Percentiles rank a stretch among this genome's conserved stretches.
Evolutionary conservation across 768 basidiomycete species (phyloP).

Genomic region (Candolleomyces aberdarensis): DNA sequence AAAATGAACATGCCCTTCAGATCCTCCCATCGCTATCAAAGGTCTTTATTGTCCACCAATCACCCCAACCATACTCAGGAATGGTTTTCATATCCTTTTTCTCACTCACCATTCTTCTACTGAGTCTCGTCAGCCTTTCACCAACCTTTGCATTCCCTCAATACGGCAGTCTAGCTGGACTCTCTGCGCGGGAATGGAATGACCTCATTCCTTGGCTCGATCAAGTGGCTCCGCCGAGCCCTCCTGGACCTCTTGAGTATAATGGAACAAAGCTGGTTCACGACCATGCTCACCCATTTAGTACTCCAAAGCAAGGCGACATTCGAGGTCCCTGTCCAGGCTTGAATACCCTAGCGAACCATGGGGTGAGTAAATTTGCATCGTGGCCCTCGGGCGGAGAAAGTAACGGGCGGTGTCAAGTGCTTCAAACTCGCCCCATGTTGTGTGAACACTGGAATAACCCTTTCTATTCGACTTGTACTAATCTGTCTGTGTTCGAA

Average conservation of each 20-base stretch:
- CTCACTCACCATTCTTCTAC: too few relatives aligned
- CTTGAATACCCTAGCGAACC: slow-evolving; percentile 17
- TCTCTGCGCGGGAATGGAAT: slow-evolving; percentile 6
- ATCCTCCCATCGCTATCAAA: too few relatives aligned
- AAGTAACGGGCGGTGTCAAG: too few relatives aligned
- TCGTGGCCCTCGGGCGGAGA: too few relatives aligned
- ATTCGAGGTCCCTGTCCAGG: slow-evolving; percentile 18
- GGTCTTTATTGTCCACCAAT: too few relatives aligned
- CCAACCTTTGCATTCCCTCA: slow-evolving; percentile 7
- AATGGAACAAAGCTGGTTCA: slow-evolving; percentile 17
- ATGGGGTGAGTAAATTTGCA: slow-evolving; percentile 10
- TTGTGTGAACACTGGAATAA: too few relatives aligned
- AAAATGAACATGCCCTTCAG: too few relatives aligned
- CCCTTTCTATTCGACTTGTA: too few relatives aligned
- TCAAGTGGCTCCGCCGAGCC: background rate
- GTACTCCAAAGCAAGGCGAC: slow-evolving; percentile 5
- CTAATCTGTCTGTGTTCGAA: background rate
- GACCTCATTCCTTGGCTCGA: slow-evolving; percentile 5
- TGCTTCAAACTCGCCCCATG: too few relatives aligned
- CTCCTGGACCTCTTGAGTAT: slow-evolving; percentile 8
- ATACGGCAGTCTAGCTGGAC: slow-evolving; percentile 11
- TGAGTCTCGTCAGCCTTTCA: background rate
- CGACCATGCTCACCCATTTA: slow-evolving; percentile 16
- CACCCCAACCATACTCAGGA: too few relatives aligned
- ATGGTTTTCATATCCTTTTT: too few relatives aligned